These are phyloP conservation scores for Dryadomyces quercivorus DNA, from an alignment of 2,329 filamentous ascomycete genomes.

Conservation along the genomic window DNA sequence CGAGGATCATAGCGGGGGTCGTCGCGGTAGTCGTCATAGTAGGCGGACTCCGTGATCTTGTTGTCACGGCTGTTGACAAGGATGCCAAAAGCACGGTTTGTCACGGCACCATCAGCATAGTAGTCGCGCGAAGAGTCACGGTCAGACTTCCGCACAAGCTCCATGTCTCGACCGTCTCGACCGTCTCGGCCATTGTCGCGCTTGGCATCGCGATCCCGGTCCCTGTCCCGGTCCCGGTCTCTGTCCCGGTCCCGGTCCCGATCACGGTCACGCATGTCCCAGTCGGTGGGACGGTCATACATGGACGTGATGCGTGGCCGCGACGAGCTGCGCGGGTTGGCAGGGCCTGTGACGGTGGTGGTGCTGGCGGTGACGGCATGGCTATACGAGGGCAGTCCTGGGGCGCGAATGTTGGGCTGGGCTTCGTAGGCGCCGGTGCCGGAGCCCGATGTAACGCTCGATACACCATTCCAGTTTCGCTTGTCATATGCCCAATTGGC, in stretches of 20 bases:
- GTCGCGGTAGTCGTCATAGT: not conserved
- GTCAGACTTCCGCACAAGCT: slow-evolving; percentile 12
- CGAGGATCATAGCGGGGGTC: not conserved
- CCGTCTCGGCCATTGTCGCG: slow-evolving; percentile 11
- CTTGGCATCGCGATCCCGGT: slow-evolving; percentile 24
- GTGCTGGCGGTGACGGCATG: not conserved
- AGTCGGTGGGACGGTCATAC: slow-evolving; percentile 28
- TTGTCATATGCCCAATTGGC: slow-evolving; percentile 61
- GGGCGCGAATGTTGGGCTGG: slow-evolving; percentile 9
- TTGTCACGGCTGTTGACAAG: slow-evolving; percentile 11
- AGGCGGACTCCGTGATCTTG: slow-evolving; percentile 2
- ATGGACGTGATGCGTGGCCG: slow-evolving; percentile 20
- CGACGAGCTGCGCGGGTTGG: slow-evolving; percentile 12
- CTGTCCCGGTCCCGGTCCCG: slow-evolving; percentile 13
- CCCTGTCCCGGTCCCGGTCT: slow-evolving; percentile 19
- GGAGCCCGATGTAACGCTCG: slow-evolving; percentile 8
- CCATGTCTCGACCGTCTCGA: slow-evolving; percentile 11
- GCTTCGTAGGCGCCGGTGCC: slow-evolving; percentile 28
- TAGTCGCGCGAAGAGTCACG: slow-evolving; percentile 8
- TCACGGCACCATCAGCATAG: slow-evolving; percentile 10
- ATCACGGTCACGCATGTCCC: slow-evolving; percentile 27
- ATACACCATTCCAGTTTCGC: slow-evolving; percentile 34
- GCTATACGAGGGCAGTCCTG: not conserved
- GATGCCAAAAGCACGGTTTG: slow-evolving; percentile 10
- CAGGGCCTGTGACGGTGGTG: slow-evolving; percentile 3